These are phyloP conservation scores for Punica granatum DNA, from an alignment of 345 rosid species.

Conservation along the genomic window DNA sequence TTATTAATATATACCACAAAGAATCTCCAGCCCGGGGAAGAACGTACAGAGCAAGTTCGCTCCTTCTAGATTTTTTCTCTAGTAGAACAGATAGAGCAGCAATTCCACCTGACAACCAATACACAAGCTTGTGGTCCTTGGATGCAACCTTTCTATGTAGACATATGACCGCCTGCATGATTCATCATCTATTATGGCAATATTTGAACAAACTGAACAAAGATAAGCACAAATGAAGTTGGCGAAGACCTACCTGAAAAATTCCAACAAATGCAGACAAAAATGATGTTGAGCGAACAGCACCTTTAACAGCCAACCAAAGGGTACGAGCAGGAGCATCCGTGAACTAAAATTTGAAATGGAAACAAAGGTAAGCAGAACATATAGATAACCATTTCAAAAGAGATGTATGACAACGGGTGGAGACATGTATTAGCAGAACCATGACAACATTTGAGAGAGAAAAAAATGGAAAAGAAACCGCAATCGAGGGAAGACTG, in stretches of 20 bases:
- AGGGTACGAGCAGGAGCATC: constrained; percentile 79
- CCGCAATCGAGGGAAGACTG: constrained; percentile 13
- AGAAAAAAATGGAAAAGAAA: neutral
- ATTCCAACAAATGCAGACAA: constrained; percentile 97
- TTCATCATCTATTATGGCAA: constrained; percentile 9
- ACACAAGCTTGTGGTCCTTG: constrained; percentile 90
- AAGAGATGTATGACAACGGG: neutral
- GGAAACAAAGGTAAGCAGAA: neutral
- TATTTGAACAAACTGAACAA: neutral
- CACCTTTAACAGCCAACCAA: constrained; percentile 79
- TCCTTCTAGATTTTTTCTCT: constrained; percentile 89
- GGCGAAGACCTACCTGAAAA: constrained; percentile 62
- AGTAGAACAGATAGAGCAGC: constrained; percentile 88
- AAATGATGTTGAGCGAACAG: constrained; percentile 89
- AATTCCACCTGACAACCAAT: constrained; percentile 85
- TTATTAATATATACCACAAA: constrained; percentile 81
- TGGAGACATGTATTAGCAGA: neutral
- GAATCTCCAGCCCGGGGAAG: constrained; percentile 98
- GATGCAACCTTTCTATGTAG: constrained; percentile 75
- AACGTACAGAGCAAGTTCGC: constrained; percentile 94
- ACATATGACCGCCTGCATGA: constrained; percentile 77
- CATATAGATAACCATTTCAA: neutral
- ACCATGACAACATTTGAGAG: neutral
- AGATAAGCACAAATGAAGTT: neutral
- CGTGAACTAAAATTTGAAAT: constrained; percentile 52